phyloP scores from a whole-genome alignment of 148 eudicot species.

The Camellia sinensis region DNA sequence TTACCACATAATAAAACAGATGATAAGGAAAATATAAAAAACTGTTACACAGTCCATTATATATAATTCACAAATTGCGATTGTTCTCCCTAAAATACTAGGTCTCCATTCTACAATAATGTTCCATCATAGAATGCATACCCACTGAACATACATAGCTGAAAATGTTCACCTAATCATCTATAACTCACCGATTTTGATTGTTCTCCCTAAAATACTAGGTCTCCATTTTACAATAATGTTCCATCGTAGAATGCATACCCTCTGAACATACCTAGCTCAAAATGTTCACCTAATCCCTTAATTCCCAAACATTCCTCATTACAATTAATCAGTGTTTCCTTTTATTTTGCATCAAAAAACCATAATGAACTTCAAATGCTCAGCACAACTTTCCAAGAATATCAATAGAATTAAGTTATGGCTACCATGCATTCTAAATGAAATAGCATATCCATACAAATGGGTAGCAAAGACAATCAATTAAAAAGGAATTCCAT shows the following conservation, averaged over 20 bases:
- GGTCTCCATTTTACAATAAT: not conserved
- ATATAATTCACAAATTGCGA: not conserved
- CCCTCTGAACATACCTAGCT: not conserved
- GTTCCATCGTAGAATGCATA: not conserved
- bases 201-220: not conserved
- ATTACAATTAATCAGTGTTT: not conserved
- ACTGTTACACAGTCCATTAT: not conserved
- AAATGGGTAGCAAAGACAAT: constrained; percentile 14
- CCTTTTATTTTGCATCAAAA: not conserved
- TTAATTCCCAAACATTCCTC: not conserved
- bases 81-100: too few relatives aligned
- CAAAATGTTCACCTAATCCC: not conserved
- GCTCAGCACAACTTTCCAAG: not conserved
- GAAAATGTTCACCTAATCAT: too few relatives aligned
- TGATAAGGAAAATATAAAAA: not conserved
- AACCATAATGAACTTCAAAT: not conserved
- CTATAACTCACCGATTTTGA: not conserved
- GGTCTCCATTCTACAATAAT: too few relatives aligned
- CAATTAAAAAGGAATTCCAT: constrained; percentile 10
- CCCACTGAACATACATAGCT: too few relatives aligned
- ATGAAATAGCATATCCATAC: not conserved
- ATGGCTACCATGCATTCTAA: constrained; percentile 1
- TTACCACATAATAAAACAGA: not conserved
- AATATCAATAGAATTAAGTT: not conserved
- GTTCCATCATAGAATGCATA: too few relatives aligned